These are phyloP conservation scores for Aspergillus wentii DNA, from an alignment of 495 filamentous ascomycete species.

Conservation along the genomic window DNA sequence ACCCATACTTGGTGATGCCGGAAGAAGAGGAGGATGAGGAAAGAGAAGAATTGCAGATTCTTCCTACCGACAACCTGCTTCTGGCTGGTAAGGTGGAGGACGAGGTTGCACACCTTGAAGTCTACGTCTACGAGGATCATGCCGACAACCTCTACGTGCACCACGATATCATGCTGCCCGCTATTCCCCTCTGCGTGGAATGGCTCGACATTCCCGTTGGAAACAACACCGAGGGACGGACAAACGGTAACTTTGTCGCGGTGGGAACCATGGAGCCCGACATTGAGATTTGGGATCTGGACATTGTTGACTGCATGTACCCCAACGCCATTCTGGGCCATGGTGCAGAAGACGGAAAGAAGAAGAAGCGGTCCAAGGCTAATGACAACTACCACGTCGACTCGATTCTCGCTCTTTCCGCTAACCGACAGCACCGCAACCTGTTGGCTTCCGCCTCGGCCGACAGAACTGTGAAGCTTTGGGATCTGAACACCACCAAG, in stretches of 20 bases:
- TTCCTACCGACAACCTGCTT: slow-evolving; percentile 87
- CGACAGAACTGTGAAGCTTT: slow-evolving; percentile 94
- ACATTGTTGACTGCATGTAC: slow-evolving; percentile 94
- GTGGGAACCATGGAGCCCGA: slow-evolving; percentile 97
- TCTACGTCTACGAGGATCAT: slow-evolving; percentile 93
- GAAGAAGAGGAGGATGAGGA: slow-evolving; percentile 76
- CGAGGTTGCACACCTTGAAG: slow-evolving; percentile 91
- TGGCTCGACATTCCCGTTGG: slow-evolving; percentile 89
- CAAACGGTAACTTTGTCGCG: slow-evolving; percentile 79
- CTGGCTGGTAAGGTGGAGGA: slow-evolving; percentile 93
- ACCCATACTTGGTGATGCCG: slow-evolving; percentile 91
- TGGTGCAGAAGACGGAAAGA: slow-evolving; percentile 53
- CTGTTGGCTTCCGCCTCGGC: slow-evolving; percentile 94
- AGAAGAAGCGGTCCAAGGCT: slow-evolving; percentile 77
- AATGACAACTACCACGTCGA: slow-evolving; percentile 94
- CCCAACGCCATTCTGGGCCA: slow-evolving; percentile 96
- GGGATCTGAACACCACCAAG: slow-evolving; percentile 87
- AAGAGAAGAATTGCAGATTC: slow-evolving; percentile 87
- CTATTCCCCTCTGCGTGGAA: slow-evolving; percentile 90
- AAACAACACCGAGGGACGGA: slow-evolving; percentile 52
- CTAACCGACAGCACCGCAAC: slow-evolving; percentile 88
- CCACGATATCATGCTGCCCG: slow-evolving; percentile 98
- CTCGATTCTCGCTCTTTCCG: slow-evolving; percentile 82
- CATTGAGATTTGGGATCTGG: slow-evolving; percentile 97
- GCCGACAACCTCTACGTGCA: slow-evolving; percentile 97